Evolutionary conservation across 768 basidiomycete genomes (phyloP), one percentile per base, ranked within the genome.

Genomic region (Tricholoma matsutake): DNA sequence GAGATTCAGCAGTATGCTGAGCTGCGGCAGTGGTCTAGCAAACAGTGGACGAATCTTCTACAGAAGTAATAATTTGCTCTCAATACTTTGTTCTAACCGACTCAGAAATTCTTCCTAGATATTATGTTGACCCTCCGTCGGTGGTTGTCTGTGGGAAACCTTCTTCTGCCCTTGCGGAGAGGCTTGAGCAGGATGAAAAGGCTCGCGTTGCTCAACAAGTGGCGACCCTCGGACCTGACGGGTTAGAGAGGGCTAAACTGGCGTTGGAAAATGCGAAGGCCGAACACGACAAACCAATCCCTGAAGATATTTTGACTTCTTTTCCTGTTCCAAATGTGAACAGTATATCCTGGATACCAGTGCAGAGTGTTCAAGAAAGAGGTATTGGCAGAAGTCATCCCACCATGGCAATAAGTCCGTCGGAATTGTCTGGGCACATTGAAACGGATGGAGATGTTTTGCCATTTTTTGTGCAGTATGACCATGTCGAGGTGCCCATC

Each of bases 281-380:
- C 20, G 92, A 95, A 69, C 91, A 98, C 69, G 91, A 91, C 60
- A 76, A 75, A 61, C 86, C 88, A 13, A 94, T 98, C 43, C 96
- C 97, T 2, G 76, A 79, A 13, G 86, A 92, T 25, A 81, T 98
- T 61, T 74, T 99, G 34, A 89, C 86, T 2, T 79, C 83, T 13
- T 98, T 98, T 81, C 89, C 89, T n/a, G 86, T 98, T 28, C 96
- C 96, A 0, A 85, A 91, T 66, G 92, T 96, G 39, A 88, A 89
- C 70, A 89, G 84, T 61, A 96, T 99, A 65, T 86, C 89, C 6
- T 98, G 96, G 94, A 94, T 98, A 59, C 87, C 91, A 2, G 86
- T 88, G 4, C 76, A 81, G 59, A 83, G 79, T 61, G 70, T 82
- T 0, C 89, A 90, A 71, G 88, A 93, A 69, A 74, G 75, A 20